A percentile compares a stretch with the other conserved stretches of the same genome.
These are phyloP conservation scores for Colletotrichum sp. DNA, from an alignment of 2,329 filamentous ascomycete genomes.

Conservation along the genomic window DNA sequence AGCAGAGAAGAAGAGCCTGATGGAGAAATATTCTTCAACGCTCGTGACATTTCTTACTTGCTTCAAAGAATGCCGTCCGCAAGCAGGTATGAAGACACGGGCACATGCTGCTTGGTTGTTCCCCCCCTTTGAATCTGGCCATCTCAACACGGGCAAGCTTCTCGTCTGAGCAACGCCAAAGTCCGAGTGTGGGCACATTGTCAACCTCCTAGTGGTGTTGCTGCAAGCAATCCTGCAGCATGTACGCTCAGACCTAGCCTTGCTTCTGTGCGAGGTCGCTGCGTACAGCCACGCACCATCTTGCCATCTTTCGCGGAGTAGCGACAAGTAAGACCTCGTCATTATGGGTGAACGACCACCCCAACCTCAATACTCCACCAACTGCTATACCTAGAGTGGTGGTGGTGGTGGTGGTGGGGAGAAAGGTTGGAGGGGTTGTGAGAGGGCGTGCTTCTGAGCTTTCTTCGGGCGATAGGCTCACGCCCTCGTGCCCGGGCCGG, in stretches of 20 bases:
- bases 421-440: background rate
- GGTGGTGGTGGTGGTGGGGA: background rate
- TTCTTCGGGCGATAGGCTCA: background rate
- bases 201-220: background rate
- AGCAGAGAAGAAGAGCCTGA: background rate
- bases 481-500: background rate
- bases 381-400: background rate
- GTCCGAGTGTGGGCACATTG: background rate
- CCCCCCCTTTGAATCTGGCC: background rate
- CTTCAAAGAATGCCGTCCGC: background rate
- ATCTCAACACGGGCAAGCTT: background rate
- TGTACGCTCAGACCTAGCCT: constrained; percentile 19
- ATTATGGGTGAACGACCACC: background rate
- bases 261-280: constrained; percentile 9
- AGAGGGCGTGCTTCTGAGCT: background rate
- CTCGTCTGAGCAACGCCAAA: background rate
- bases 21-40: background rate
- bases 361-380: constrained; percentile 1
- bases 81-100: background rate
- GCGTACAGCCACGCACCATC: constrained; percentile 6
- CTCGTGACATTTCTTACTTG: background rate
- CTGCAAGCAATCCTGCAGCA: constrained; percentile 24
- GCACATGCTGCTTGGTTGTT: background rate
- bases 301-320: background rate
- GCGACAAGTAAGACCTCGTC: background rate